Evolutionary conservation across 331 rosid genomes (phyloP), one percentile per base, ranked within the genome.

Genomic region (Malus hybrid): DNA sequence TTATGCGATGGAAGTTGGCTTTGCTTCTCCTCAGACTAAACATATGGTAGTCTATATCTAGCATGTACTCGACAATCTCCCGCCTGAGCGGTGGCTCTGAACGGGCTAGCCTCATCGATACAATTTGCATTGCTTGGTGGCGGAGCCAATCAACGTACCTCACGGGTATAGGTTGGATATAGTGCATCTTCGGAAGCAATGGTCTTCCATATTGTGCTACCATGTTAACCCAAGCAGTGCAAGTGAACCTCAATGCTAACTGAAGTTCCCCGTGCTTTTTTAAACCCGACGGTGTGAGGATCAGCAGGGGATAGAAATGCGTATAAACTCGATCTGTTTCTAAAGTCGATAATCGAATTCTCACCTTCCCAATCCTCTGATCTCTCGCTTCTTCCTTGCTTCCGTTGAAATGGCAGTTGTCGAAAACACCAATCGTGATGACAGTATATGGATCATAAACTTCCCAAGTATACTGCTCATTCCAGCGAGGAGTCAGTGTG

Each of bases 401-500:
- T 33, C 97, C 99, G 36, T 90, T 83, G 22, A 79, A 52, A 67
- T 95, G 99, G 67, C 76, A 72, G 67, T 92, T 95, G 77, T 95
- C 98, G 15, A 95, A 92, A 69, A 95, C 91, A 31, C 91, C 93
- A 1, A 95, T 29, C 36, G 99, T 95, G 83, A 95, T 84, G 19
- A 92, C 98, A 39, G 99, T 95, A 63, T 90, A 95, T 12, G 97
- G 90, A 79, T 95, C 99, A 68, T 80, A 52, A 46, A 95, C 99
- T 34, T 95, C 97, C 99, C 97, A 95, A 3, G 97, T 90, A 67
- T 87, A 95, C 86, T 95, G 97, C 90, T 95, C 99, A 33, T 95
- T 95, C 99, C 99, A 95, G 4, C 89, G 83, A 74, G 99, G 99
- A 22, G 81, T 27, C 42, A 92, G 77, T 1, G 93, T 92, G 74